Conservation (phyloP, 768 basidiomycete species). For the Jaapia argillacea region DNA sequence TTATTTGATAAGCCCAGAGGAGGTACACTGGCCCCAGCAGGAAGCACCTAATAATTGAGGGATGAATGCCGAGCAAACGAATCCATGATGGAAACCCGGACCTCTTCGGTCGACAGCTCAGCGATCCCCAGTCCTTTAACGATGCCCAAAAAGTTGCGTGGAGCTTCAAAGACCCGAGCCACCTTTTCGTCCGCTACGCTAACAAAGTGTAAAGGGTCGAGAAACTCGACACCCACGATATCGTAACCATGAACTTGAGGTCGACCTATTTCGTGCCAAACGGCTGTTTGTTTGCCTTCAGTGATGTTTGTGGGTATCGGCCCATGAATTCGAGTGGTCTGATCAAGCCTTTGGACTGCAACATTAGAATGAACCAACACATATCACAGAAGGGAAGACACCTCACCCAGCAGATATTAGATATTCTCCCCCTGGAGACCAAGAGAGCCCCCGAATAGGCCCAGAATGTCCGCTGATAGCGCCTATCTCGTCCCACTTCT, state of each 20-base stretch:
- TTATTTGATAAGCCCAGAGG: slow-evolving; percentile 94
- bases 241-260: slow-evolving; percentile 98
- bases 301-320: slow-evolving; percentile 23
- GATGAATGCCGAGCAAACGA: slow-evolving; percentile 3
- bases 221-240: slow-evolving; percentile 68
- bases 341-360: slow-evolving; percentile 54
- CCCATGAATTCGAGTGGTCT: slow-evolving; percentile 86
- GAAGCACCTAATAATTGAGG: slow-evolving; percentile 41
- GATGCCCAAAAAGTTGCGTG: slow-evolving; percentile 63
- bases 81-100: slow-evolving; percentile 13
- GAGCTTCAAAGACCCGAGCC: slow-evolving; percentile 86
- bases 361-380: neutral
- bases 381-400: neutral
- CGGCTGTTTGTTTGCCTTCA: slow-evolving; percentile 9
- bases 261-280: slow-evolving; percentile 84
- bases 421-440: slow-evolving; percentile 85
- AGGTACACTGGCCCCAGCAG: slow-evolving; percentile 80
- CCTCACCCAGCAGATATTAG: slow-evolving; percentile 76
- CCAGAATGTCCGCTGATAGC: slow-evolving; percentile 83
- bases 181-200: slow-evolving; percentile 97
- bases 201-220: slow-evolving; percentile 68
- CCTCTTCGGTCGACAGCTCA: slow-evolving; percentile 39
- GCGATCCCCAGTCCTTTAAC: slow-evolving; percentile 41
- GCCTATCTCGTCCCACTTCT: slow-evolving; percentile 66
- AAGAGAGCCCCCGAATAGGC: slow-evolving; percentile 68